Base-by-base conservation (phyloP, 2,329 filamentous ascomycete species). In the Pyrenochaeta sp. region DNA sequence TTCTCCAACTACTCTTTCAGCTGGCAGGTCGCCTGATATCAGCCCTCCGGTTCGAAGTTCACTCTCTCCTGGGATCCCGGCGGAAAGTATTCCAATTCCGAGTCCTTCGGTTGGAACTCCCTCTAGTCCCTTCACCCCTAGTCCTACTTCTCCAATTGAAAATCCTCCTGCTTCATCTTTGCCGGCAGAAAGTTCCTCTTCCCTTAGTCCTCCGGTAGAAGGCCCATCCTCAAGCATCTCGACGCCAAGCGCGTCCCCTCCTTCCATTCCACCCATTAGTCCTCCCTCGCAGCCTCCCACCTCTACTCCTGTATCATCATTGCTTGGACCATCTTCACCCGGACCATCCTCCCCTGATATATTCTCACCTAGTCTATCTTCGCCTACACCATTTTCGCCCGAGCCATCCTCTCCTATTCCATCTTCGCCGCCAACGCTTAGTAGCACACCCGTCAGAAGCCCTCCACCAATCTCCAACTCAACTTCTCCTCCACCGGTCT, bases 341-440 rank as follows among this genome's bases (percentile, higher is more conserved):
- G 13, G 36, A 2, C 13, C 15, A 39, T 39, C 36, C 32, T 36
- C 32, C 12, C 32, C 7, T 13, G 32, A 4, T 8, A 5, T 19
- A 39, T 39, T 1, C 36, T n/a, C 15, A 13, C 13, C 15, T n/a
- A 19, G 15, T 5, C 4, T 6, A 13, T 39, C 15, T 19, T 39
- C 36, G 13, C 36, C 36, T 12, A 13, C 12, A 4, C 32, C 32
- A 36, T 36, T 4, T 59, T 49, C 9, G 22, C 50, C 32, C 52
- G 54, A 5, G 53, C 45, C 53, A 59, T 59, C 12, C 50, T 45
- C 32, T 58, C 55, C 12, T 36, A 13, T 15, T 13, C 12, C 30
- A 56, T 24, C 40, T 54, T 48, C 13, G 13, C 45, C 28, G 9
- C 45, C 45, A 22, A 47, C 45, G 9, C 28, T 15, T 27, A 40